Conservation (phyloP, 441 rosid species). For the Pelargonium australe region DNA sequence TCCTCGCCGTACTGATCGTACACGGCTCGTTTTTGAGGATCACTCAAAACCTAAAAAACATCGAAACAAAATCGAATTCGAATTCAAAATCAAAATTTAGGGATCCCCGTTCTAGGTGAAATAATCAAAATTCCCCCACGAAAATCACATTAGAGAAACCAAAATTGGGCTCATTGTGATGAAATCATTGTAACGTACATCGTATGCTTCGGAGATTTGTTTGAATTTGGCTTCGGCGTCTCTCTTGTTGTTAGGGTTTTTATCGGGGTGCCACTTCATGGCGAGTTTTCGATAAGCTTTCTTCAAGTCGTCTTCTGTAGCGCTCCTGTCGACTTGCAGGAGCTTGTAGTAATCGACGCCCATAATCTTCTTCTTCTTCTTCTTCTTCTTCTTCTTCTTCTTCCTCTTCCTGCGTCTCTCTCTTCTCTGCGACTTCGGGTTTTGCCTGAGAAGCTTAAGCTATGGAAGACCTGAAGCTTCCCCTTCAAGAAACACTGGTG, state of each 20-base stretch:
- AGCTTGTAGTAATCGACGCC: constrained; percentile 64
- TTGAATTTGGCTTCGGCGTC: constrained; percentile 84
- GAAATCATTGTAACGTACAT: too few species aligned
- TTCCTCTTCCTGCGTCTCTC: too few species aligned
- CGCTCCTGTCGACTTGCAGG: constrained; percentile 59
- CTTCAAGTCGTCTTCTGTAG: constrained; percentile 73
- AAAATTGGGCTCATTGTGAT: too few species aligned
- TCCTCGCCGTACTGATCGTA: constrained; percentile 85
- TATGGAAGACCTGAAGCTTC: too few species aligned
- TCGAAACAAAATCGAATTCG: too few species aligned
- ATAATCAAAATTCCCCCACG: too few species aligned
- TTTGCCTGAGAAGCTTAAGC: too few species aligned
- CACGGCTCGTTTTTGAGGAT: constrained; percentile 64
- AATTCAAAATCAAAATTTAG: too few species aligned
- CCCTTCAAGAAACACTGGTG: too few species aligned
- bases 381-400: too few species aligned
- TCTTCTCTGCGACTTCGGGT: too few species aligned
- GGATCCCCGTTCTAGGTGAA: constrained; percentile 44
- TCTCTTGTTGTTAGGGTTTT: constrained; percentile 69
- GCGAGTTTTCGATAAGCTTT: constrained; percentile 82
- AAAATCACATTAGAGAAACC: constrained; percentile 29
- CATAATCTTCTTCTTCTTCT: constrained; percentile 24
- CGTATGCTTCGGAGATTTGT: constrained; percentile 86
- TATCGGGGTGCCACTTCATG: constrained; percentile 91
- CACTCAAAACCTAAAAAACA: constrained; percentile 58